Evolutionary conservation across 2,329 filamentous ascomycete species (phyloP).

Genomic region (Purpureocillium takamizusanense): DNA sequence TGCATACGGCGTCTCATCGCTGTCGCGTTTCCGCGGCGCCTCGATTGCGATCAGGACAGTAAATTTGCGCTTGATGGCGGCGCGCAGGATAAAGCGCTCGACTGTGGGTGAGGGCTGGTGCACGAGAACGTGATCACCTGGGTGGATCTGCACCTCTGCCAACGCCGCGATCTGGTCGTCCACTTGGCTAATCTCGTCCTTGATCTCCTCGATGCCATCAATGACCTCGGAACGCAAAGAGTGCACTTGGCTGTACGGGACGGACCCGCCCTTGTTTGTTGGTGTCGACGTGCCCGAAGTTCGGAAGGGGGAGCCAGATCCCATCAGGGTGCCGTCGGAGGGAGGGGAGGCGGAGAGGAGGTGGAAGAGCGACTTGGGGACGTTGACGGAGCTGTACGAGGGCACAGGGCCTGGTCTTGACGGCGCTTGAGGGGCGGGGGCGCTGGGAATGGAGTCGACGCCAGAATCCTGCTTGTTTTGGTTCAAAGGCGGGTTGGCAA

Average conservation of each 20-base stretch:
- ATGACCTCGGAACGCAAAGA: slow-evolving; percentile 86
- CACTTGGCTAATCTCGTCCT: slow-evolving; percentile 87
- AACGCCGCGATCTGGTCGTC: slow-evolving; percentile 88
- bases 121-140: slow-evolving; percentile 85
- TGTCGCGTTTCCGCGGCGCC: slow-evolving; percentile 27
- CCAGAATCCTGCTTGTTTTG: slow-evolving; percentile 24
- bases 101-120: slow-evolving; percentile 81
- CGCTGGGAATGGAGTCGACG: slow-evolving; percentile 17
- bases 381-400: slow-evolving; percentile 54
- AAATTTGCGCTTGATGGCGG: slow-evolving; percentile 82
- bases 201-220: slow-evolving; percentile 88
- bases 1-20: slow-evolving; percentile 31
- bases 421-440: slow-evolving; percentile 14
- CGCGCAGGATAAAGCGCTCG: slow-evolving; percentile 80
- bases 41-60: slow-evolving; percentile 77
- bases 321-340: slow-evolving; percentile 21
- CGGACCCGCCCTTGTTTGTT: slow-evolving; percentile 20
- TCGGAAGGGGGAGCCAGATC: slow-evolving; percentile 36
- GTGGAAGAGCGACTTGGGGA: slow-evolving; percentile 76
- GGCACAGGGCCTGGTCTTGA: slow-evolving; percentile 52
- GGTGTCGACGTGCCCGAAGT: slow-evolving; percentile 43
- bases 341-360: slow-evolving; percentile 66
- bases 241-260: slow-evolving; percentile 40
- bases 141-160: slow-evolving; percentile 85
- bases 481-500: slow-evolving; percentile 20